These are phyloP conservation scores for Colletotrichum orchidophilum DNA, from an alignment of 2,329 filamentous ascomycete species.

Conservation along the genomic window DNA sequence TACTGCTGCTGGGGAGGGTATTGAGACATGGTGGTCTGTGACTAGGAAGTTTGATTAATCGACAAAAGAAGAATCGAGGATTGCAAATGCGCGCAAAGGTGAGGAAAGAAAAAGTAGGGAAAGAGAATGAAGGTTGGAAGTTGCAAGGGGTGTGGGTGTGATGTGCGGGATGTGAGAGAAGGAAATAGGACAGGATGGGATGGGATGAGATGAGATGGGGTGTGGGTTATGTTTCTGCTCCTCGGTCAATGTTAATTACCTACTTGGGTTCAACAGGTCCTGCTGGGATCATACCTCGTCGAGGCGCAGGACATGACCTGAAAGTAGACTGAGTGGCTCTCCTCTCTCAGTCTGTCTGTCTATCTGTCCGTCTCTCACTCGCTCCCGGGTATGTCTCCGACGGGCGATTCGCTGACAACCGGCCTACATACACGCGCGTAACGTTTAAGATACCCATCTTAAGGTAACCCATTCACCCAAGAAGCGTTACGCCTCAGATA, in stretches of 20 bases:
- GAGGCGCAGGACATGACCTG: background rate
- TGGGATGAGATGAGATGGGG: background rate
- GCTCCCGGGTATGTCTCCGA: background rate
- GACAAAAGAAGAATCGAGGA: background rate
- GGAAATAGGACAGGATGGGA: constrained; percentile 7
- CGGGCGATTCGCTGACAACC: background rate
- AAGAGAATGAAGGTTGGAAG: constrained; percentile 13
- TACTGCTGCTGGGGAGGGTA: constrained; percentile 38
- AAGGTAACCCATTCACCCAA: background rate
- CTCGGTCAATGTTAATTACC: constrained; percentile 8
- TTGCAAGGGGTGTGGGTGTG: constrained; percentile 2
- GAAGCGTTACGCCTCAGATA: background rate
- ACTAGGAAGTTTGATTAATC: constrained; percentile 20
- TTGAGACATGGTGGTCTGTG: constrained; percentile 45
- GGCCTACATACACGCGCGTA: background rate
- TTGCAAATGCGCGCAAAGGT: background rate
- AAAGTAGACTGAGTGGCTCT: background rate
- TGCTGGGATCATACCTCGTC: background rate
- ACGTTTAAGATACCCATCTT: constrained; percentile 2
- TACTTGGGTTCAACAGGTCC: background rate
- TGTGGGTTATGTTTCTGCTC: background rate
- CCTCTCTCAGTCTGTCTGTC: background rate
- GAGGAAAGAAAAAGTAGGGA: background rate
- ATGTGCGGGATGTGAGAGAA: constrained; percentile 4
- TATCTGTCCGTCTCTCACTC: too few species aligned